Evolutionary conservation across 805 yeast species (phyloP).

Genomic region (Candida parachauliodes): DNA sequence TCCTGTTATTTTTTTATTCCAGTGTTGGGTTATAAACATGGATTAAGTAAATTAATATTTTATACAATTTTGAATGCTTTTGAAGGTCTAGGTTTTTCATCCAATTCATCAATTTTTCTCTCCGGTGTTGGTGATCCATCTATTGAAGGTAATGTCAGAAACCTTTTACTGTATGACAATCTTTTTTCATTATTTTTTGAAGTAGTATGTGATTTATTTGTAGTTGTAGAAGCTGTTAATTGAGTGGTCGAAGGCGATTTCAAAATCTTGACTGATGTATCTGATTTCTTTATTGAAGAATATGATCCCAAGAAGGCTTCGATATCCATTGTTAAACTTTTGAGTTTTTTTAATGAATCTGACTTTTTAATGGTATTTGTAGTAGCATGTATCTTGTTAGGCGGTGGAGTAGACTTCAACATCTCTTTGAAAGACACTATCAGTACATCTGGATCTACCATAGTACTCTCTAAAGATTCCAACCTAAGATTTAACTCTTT

Average conservation of each 20-base stretch:
- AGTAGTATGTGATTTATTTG: conserved; percentile 1
- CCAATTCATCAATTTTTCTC: not conserved
- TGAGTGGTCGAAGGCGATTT: conserved; percentile 7
- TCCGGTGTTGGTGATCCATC: conserved; percentile 10
- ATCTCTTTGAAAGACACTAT: conserved; percentile 13
- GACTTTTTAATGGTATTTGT: conserved; percentile 18
- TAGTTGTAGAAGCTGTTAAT: conserved; percentile 1
- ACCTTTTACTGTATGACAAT: conserved; percentile 9
- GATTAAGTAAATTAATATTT: not conserved
- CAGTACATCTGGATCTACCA: conserved; percentile 5
- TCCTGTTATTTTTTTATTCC: not conserved
- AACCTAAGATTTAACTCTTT: conserved; percentile 13
- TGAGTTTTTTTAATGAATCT: conserved; percentile 28
- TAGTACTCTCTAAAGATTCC: conserved; percentile 3
- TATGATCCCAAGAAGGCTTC: conserved; percentile 6
- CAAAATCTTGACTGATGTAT: not conserved
- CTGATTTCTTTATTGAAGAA: not conserved
- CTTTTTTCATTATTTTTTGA: conserved; percentile 1
- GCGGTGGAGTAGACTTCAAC: conserved; percentile 22
- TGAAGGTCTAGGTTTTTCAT: not conserved
- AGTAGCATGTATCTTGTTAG: not conserved
- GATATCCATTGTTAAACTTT: conserved; percentile 22
- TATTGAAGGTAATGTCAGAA: conserved; percentile 10
- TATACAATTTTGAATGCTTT: conserved; percentile 5
- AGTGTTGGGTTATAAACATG: no score